These are phyloP conservation scores for Amylostereum chailletii DNA, from an alignment of 1,284 basidiomycete species.

Conservation along the genomic window DNA sequence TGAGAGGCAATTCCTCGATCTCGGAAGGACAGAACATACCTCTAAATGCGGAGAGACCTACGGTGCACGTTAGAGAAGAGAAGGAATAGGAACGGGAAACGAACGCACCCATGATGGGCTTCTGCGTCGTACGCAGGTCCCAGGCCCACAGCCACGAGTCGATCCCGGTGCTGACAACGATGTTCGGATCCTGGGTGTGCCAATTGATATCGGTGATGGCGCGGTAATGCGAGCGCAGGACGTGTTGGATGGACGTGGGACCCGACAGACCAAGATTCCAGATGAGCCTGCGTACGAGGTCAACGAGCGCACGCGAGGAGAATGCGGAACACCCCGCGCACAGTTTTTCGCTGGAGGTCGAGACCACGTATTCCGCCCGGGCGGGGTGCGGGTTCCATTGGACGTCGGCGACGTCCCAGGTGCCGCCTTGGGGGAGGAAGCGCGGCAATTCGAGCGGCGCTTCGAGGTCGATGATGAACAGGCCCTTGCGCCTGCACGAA, in stretches of 20 bases:
- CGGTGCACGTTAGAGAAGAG: neutral
- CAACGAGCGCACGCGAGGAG: neutral
- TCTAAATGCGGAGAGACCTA: slow-evolving; percentile 69
- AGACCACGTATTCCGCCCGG: slow-evolving; percentile 85
- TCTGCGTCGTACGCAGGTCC: slow-evolving; percentile 63
- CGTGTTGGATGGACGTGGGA: slow-evolving; percentile 70
- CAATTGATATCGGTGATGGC: slow-evolving; percentile 97
- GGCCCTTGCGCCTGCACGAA: slow-evolving; percentile 67
- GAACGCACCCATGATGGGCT: slow-evolving; percentile 55
- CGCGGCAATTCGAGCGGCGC: slow-evolving; percentile 83
- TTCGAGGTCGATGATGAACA: slow-evolving; percentile 95
- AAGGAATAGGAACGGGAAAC: neutral
- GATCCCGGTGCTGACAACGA: slow-evolving; percentile 69
- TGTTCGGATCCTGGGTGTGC: slow-evolving; percentile 78
- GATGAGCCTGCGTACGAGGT: slow-evolving; percentile 48
- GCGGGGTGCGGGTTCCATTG: slow-evolving; percentile 94
- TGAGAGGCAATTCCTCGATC: too few relatives aligned
- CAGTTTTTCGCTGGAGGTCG: slow-evolving; percentile 92
- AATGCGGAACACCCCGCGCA: slow-evolving; percentile 23
- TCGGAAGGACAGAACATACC: slow-evolving; percentile 25
- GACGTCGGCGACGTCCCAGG: slow-evolving; percentile 94
- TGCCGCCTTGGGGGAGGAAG: slow-evolving; percentile 86
- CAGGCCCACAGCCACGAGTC: slow-evolving; percentile 84
- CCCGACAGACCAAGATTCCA: slow-evolving; percentile 83
- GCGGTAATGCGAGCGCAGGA: slow-evolving; percentile 81